Conservation (phyloP, 2,329 filamentous ascomycete genomes). For the Pestalotiopsis fici region DNA sequence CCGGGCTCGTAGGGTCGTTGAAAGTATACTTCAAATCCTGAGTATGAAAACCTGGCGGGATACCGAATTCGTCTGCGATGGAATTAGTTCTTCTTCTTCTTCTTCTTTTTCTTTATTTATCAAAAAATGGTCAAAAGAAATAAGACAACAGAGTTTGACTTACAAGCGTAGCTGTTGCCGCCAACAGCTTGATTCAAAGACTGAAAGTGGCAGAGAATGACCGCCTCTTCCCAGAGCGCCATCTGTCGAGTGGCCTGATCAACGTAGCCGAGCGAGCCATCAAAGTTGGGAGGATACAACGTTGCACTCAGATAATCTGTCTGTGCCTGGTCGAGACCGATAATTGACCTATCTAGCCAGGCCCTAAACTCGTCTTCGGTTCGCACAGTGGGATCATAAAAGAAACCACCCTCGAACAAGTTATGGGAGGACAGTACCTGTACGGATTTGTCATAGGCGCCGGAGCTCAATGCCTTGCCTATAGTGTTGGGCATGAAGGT, state of each 20-base stretch:
- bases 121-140: too few species aligned
- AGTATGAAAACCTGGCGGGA: background rate
- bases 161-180: background rate
- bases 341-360: background rate
- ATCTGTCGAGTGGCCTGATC: slow-evolving; percentile 1
- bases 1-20: background rate
- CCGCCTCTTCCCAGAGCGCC: background rate
- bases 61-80: background rate
- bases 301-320: background rate
- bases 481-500: background rate
- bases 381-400: background rate
- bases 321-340: background rate
- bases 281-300: background rate
- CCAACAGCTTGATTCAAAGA: background rate
- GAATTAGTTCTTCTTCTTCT: too few species aligned
- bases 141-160: background rate
- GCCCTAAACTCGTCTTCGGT: background rate
- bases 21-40: background rate
- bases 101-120: too few species aligned
- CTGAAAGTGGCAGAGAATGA: background rate
- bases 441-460: background rate
- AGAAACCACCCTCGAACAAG: background rate
- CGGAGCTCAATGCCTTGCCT: background rate
- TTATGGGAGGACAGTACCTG: background rate
- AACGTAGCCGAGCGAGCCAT: background rate